phyloP scores from a whole-genome alignment of 331 rosid species.

The Rhamnella rubrinervis region DNA sequence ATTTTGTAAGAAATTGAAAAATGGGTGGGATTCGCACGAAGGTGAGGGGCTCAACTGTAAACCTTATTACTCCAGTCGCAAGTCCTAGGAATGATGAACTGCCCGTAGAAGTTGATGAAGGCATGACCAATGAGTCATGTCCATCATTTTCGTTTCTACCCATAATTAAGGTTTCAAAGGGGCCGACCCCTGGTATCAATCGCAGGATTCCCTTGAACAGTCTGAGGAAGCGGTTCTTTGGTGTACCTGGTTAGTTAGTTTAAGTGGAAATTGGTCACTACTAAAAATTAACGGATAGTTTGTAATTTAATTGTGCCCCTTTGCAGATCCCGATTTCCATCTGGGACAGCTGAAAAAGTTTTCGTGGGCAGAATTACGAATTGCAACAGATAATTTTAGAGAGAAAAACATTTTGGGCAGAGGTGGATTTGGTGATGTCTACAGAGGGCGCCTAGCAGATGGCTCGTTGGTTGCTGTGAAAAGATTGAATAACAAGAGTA shows the following conservation, averaged over 20 bases:
- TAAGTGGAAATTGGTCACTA: conserved; percentile 2
- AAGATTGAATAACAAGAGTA: conserved; percentile 69
- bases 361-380: conserved; percentile 87
- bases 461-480: conserved; percentile 97
- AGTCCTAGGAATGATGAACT: background rate
- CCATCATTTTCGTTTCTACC: background rate
- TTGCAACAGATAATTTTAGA: conserved; percentile 92
- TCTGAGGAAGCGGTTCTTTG: too few relatives aligned
- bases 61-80: background rate
- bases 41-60: background rate
- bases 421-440: conserved; percentile 97
- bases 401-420: conserved; percentile 93
- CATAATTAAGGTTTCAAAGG: background rate
- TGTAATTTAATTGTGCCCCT: conserved; percentile 3
- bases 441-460: conserved; percentile 96
- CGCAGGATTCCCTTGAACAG: background rate
- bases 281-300: conserved; percentile 17
- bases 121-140: background rate
- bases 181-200: background rate
- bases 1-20: background rate
- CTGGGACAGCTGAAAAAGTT: conserved; percentile 97
- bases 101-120: background rate
- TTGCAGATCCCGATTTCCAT: conserved; percentile 95
- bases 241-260: too few relatives aligned
- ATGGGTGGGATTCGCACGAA: conserved; percentile 12